Percentiles rank a stretch among this genome's conserved stretches.
These are phyloP conservation scores for Haplosporangium sp. DNA, from an alignment of 371 early-diverging fungal species.

Conservation along the genomic window DNA sequence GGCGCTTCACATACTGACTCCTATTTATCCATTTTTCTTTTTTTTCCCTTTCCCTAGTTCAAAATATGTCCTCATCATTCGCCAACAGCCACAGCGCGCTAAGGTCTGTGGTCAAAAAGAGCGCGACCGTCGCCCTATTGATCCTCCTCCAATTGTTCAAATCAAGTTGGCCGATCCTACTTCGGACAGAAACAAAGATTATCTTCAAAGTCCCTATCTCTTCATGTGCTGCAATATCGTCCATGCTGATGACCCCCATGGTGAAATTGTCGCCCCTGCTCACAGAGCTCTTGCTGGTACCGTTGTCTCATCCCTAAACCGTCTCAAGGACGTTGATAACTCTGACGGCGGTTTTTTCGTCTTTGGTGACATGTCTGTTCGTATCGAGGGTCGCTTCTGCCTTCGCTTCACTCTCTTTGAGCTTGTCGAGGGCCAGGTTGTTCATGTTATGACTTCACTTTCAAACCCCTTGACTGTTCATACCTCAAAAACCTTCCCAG, in stretches of 20 bases:
- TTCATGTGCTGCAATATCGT: slow-evolving; percentile 77
- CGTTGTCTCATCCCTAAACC: slow-evolving; percentile 90
- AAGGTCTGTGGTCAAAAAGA: slow-evolving; percentile 53
- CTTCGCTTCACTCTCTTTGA: slow-evolving; percentile 93
- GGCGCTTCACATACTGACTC: neutral
- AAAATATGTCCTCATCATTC: slow-evolving; percentile 48
- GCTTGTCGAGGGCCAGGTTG: slow-evolving; percentile 83
- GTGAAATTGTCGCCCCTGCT: slow-evolving; percentile 52
- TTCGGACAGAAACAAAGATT: slow-evolving; percentile 58
- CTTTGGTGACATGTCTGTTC: slow-evolving; percentile 93
- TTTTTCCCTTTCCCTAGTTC: slow-evolving; percentile 13
- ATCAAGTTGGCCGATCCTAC: slow-evolving; percentile 72
- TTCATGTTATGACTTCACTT: slow-evolving; percentile 81
- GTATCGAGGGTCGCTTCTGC: slow-evolving; percentile 91
- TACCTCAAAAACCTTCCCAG: slow-evolving; percentile 94
- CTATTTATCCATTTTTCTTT: neutral
- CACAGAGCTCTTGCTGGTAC: slow-evolving; percentile 74
- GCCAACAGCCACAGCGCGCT: slow-evolving; percentile 50
- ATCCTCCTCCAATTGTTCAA: slow-evolving; percentile 95
- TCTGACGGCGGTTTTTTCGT: slow-evolving; percentile 96
- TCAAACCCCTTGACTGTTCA: slow-evolving; percentile 88
- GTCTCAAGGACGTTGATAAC: slow-evolving; percentile 87
- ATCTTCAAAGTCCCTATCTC: slow-evolving; percentile 87
- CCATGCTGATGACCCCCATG: slow-evolving; percentile 37
- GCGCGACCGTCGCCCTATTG: slow-evolving; percentile 90